Evolutionary conservation across 116 monocot genomes (phyloP), one percentile per base, ranked within the genome.

Genomic region (Thalassia testudinum): DNA sequence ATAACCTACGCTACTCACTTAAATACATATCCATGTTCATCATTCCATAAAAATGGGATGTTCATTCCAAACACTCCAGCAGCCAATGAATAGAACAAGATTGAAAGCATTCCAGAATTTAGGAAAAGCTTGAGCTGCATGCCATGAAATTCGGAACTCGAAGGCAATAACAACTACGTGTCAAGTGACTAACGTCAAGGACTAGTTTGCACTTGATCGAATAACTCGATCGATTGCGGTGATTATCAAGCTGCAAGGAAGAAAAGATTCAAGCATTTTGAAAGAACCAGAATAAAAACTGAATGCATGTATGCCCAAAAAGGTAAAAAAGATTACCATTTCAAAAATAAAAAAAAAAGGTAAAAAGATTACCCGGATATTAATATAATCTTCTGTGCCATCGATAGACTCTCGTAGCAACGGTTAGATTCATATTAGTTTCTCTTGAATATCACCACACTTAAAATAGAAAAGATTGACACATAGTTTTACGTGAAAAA

Each of bases 181-280:
- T 5, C 3, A 5, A 3, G 30, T 5, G 30, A 3, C 30, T 10
- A 34, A 34, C 30, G 3, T 34, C 6, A 34, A 34, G 6, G 3
- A 34, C 11, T 23, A 0, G 2, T 50, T 6, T 22, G 50, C 7
- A 93, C 93, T 80, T 87, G 10, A 34, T 10, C 10, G 87, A 61
- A 93, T 93, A 53, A 87, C 72, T 48, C 83, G 93, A 72, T 48
- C 83, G 93, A 83, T 93, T 93, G 56, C 87, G 83, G 65, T 93
- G 87, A 44, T 83, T 93, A 57, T 93, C 93, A 43, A 93, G 80
- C 93, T 93, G 83, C 92, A 79, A 34, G 30, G 30, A 10, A 34
- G 10, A 34, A 34, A 3, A 34, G 3, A 34, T 34, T 34, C 3
- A 5, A 10, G 10, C 30, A 5, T 34, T 34, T 10, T 5, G 30